Evolutionary conservation across 2,329 filamentous ascomycete genomes (phyloP), one percentile per base, ranked within the genome.

Genomic region (Colletotrichum tofieldiae): DNA sequence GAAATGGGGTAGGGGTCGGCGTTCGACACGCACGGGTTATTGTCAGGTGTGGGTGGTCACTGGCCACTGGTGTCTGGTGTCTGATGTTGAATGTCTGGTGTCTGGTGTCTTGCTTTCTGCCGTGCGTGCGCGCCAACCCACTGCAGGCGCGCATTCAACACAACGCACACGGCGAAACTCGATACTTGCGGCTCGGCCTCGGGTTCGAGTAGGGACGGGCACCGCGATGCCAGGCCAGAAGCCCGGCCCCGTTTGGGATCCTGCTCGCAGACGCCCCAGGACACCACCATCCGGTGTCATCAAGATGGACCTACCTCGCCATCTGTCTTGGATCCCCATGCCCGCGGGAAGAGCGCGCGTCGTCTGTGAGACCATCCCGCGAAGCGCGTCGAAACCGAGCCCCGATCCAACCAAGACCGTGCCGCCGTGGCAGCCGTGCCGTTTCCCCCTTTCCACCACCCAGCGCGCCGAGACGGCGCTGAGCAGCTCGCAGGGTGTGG

Each of bases 161-260:
- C 41, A 20, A 20, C 41, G 9, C 41, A 26, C 35, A 26, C 29
- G 14, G 9, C 39, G 35, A 41, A 47, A n/a, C 32, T 41, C 18
- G 23, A 47, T 41, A 60, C 55, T 39, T 52, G 63, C 63, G 63
- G 67, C 55, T 67, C 66, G 45, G 67, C 61, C 58, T 70, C 67
- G 65, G 67, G 59, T 67, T 45, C 20, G 23, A 47, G 41, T 47
- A 55, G 56, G 26, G 45, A 67, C 51, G 58, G 51, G 32, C 49
- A 49, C 32, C 39, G 16, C 16, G 18, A 29, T 11, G n/a, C 49
- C 23, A 51, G 26, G 32, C 59, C n/a, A 41, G 18, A 26, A 55
- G 55, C 23, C 32, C 18, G 52, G 29, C 5, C 9, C 29, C n/a
- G 52, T 55, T 55, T 55, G 12, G 52, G 26, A 32, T 35, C 29